phyloP scores from a whole-genome alignment of 768 basidiomycete species.

The Hericium erinaceus region DNA sequence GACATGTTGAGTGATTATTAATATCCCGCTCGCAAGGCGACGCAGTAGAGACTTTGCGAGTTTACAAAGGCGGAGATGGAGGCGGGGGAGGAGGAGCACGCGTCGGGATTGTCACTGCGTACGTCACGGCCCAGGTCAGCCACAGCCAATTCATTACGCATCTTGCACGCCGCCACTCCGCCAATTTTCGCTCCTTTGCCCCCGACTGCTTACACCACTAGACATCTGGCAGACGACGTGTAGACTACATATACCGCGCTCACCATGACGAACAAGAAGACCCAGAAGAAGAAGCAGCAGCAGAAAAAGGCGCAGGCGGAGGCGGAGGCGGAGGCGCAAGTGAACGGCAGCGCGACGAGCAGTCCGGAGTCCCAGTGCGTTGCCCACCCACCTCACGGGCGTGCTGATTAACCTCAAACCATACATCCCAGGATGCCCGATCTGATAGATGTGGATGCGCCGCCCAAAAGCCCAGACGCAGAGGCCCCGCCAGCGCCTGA shows the following conservation, averaged over 20 bases:
- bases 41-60: no score
- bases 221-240: not conserved
- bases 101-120: not conserved
- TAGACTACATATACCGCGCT: not conserved
- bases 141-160: not conserved
- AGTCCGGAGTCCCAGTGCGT: not conserved
- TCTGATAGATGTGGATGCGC: conserved; percentile 3
- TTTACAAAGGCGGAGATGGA: no score
- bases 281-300: conserved; percentile 9
- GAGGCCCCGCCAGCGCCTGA: not conserved
- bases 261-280: conserved; percentile 16
- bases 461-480: not conserved
- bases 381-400: not conserved
- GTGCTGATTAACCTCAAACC: not conserved
- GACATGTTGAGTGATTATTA: conserved; percentile 22
- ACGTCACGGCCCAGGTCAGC: no score
- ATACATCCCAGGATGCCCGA: not conserved
- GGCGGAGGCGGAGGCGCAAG: conserved; percentile 5
- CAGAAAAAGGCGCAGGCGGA: conserved; percentile 16
- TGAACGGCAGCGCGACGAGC: not conserved
- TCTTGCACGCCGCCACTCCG: not conserved
- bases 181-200: not conserved
- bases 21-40: no score
- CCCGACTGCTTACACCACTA: not conserved
- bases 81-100: not conserved